Percentiles rank a stretch among this genome's conserved stretches.
Evolutionary conservation across 148 eudicot genomes (phyloP).

Genomic region (Rhododendron molle): DNA sequence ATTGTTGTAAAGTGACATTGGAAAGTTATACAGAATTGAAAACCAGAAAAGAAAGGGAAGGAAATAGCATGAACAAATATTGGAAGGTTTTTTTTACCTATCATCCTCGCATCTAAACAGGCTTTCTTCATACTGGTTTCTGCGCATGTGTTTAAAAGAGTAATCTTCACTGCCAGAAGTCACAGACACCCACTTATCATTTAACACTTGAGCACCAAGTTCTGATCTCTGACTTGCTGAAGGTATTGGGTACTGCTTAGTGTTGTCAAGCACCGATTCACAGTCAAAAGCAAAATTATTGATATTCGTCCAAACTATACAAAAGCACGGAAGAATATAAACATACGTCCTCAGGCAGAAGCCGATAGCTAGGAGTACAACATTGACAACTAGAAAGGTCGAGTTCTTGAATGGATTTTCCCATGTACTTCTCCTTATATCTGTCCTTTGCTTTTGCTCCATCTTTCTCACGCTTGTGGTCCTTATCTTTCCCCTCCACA

Average conservation of each 20-base stretch:
- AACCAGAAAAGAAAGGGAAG: not conserved
- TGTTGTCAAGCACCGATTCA: not conserved
- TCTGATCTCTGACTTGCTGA: slow-evolving; percentile 86
- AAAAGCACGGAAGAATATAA: not conserved
- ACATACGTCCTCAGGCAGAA: slow-evolving; percentile 27
- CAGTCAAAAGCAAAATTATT: slow-evolving; percentile 9
- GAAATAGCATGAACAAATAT: slow-evolving; percentile 4
- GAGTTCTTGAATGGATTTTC: slow-evolving; percentile 89
- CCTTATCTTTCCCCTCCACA: slow-evolving; percentile 71
- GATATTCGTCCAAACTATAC: slow-evolving; percentile 7
- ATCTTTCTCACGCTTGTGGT: slow-evolving; percentile 61
- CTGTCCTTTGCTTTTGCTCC: slow-evolving; percentile 65
- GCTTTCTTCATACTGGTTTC: no score
- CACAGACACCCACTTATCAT: no score
- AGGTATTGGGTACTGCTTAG: slow-evolving; percentile 79
- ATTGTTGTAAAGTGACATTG: not conserved
- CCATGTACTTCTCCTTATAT: slow-evolving; percentile 54
- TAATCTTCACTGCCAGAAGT: no score
- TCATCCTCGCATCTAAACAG: no score
- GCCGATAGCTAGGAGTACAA: slow-evolving; percentile 6
- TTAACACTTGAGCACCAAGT: slow-evolving; percentile 11
- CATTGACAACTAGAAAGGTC: slow-evolving; percentile 84
- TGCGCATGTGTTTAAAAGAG: no score
- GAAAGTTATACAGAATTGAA: not conserved
- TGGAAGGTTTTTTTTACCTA: no score